phyloP scores from a whole-genome alignment of 2,329 filamentous ascomycete genomes.

The Nigrospora sphaerica region DNA sequence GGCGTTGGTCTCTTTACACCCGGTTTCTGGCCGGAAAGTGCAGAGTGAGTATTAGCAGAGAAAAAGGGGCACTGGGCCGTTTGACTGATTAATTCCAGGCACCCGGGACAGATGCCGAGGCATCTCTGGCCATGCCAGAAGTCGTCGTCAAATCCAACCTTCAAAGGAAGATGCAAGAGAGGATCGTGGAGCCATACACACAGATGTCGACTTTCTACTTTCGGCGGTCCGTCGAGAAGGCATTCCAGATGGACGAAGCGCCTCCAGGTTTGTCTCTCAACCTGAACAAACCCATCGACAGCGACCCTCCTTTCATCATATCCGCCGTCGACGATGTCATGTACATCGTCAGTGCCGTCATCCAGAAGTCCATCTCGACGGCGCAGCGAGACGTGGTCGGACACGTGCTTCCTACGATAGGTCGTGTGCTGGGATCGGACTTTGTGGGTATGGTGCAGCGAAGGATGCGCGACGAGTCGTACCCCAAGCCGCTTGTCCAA shows the following conservation, averaged over 20 bases:
- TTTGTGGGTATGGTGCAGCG: conserved; percentile 96
- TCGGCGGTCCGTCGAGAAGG: conserved; percentile 90
- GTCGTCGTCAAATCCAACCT: conserved; percentile 76
- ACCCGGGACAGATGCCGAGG: conserved; percentile 41
- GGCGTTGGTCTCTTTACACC: conserved; percentile 86
- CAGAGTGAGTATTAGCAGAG: conserved; percentile 46
- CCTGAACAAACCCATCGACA: conserved; percentile 61
- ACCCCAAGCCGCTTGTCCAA: conserved; percentile 71
- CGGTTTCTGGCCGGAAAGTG: conserved; percentile 85
- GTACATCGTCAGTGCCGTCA: conserved; percentile 94
- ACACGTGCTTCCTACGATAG: conserved; percentile 70
- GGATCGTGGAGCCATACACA: conserved; percentile 77
- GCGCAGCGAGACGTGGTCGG: conserved; percentile 73
- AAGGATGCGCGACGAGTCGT: conserved; percentile 95
- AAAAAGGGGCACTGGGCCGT: conserved; percentile 1
- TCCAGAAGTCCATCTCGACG: conserved; percentile 80
- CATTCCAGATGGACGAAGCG: conserved; percentile 90
- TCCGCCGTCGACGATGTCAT: conserved; percentile 97
- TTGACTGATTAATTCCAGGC: conserved; percentile 35
- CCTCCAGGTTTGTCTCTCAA: conserved; percentile 74
- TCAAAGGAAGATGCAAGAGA: conserved; percentile 67
- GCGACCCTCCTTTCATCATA: conserved; percentile 84
- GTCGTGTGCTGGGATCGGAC: conserved; percentile 75
- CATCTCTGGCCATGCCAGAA: conserved; percentile 58
- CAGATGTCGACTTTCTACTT: conserved; percentile 95